Evolutionary conservation across 108 stramenopile species (phyloP).

Genomic region (Thalassiosira profunda): DNA sequence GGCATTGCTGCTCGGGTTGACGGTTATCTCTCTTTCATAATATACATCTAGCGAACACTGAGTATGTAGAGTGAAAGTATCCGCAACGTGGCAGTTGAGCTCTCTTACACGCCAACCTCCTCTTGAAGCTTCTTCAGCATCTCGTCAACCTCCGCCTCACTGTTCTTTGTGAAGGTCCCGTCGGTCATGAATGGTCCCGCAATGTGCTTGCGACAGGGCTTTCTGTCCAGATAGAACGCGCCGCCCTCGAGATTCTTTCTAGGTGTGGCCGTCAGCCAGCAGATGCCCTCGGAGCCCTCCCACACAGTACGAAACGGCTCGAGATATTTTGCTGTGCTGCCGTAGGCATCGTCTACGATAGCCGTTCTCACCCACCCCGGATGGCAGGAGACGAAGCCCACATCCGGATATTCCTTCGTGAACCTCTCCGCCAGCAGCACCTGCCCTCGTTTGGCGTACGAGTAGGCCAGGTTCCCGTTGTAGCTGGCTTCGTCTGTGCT

Average conservation of each 20-base stretch:
- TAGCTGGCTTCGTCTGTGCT: constrained; percentile 59
- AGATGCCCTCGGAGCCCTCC: constrained; percentile 95
- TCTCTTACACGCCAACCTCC: constrained; percentile 48
- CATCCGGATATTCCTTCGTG: constrained; percentile 55
- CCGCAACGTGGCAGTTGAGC: not conserved
- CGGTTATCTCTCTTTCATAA: constrained; percentile 8
- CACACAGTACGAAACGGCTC: constrained; percentile 88
- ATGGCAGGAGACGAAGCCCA: constrained; percentile 67
- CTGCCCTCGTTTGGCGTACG: constrained; percentile 95
- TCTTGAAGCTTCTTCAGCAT: constrained; percentile 80
- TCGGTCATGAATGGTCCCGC: constrained; percentile 85
- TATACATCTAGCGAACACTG: too few species aligned
- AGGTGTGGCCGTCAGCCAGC: constrained; percentile 74
- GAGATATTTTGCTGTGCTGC: constrained; percentile 75
- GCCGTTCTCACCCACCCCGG: constrained; percentile 89
- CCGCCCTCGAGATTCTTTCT: constrained; percentile 69
- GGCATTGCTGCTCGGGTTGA: not conserved
- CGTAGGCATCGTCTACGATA: constrained; percentile 90
- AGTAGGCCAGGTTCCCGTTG: constrained; percentile 86
- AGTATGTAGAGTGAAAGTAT: not conserved
- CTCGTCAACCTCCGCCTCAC: constrained; percentile 65
- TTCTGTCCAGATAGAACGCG: constrained; percentile 90
- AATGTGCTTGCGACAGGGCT: constrained; percentile 82
- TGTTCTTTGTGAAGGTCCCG: constrained; percentile 88
- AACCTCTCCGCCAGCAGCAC: constrained; percentile 86